Percentiles rank a stretch among this genome's conserved stretches.
Evolutionary conservation across 768 basidiomycete genomes (phyloP).

Genomic region (Galerina marginata): DNA sequence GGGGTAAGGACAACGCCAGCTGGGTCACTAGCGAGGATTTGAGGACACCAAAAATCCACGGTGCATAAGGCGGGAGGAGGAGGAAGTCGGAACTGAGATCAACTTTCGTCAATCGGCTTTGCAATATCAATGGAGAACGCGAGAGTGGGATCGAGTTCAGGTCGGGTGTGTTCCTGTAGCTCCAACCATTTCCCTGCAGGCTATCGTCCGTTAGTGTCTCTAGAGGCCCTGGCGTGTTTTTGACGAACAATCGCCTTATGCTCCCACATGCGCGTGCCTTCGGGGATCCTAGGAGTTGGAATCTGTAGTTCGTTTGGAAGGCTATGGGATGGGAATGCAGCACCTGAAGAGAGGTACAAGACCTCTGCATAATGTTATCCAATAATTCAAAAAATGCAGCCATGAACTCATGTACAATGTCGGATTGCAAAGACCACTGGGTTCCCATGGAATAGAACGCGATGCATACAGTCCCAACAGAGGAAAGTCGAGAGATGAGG

Average conservation of each 20-base stretch:
- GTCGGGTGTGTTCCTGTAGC: conserved; percentile 1
- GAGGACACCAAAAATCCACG: conserved; percentile 17
- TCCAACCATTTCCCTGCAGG: conserved; percentile 1
- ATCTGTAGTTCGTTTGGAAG: neutral
- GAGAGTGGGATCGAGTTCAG: neutral
- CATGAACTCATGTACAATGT: neutral
- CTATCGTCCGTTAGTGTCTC: neutral
- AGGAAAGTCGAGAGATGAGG: too few relatives aligned
- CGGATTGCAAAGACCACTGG: neutral
- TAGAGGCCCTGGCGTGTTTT: neutral
- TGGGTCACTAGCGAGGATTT: conserved; percentile 10
- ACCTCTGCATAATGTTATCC: neutral
- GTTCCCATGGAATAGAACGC: neutral
- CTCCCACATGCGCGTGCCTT: neutral
- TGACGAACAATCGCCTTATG: neutral
- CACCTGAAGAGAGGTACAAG: conserved; percentile 3
- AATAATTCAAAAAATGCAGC: neutral
- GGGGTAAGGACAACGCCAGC: conserved; percentile 6
- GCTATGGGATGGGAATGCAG: neutral
- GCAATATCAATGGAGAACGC: neutral
- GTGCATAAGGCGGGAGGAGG: conserved; percentile 15
- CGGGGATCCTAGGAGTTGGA: neutral
- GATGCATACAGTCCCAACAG: too few relatives aligned
- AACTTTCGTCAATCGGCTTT: conserved; percentile 4
- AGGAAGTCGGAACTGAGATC: conserved; percentile 19